A percentile compares a stretch with the other conserved stretches of the same genome.
Conservation (phyloP, 768 basidiomycete species). For the Termitomyces sp. region DNA sequence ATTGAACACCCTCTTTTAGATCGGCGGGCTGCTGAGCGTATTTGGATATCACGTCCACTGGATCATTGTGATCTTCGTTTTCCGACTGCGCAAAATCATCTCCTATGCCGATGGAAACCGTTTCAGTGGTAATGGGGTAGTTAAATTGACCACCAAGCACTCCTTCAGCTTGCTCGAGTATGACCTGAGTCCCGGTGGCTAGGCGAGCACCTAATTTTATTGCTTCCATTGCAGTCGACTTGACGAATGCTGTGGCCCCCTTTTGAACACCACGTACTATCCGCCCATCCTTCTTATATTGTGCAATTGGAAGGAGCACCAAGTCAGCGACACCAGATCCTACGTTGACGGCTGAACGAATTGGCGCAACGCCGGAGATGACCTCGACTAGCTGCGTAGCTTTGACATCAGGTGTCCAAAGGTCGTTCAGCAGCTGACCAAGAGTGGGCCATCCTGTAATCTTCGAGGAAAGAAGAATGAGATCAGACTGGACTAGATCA, state of each 20-base stretch:
- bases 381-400: conserved; percentile 97
- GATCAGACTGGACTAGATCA: background rate
- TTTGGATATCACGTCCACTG: conserved; percentile 68
- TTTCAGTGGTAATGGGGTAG: conserved; percentile 60
- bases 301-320: conserved; percentile 91
- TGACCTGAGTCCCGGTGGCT: conserved; percentile 96
- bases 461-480: conserved; percentile 35
- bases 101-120: conserved; percentile 43
- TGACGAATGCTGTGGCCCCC: conserved; percentile 89
- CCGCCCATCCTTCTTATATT: conserved; percentile 95
- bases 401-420: conserved; percentile 99
- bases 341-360: conserved; percentile 95
- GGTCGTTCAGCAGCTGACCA: conserved; percentile 89
- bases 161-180: conserved; percentile 90
- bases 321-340: conserved; percentile 96
- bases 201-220: conserved; percentile 91
- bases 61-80: conserved; percentile 32
- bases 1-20: conserved; percentile 82
- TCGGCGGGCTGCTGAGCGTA: conserved; percentile 90
- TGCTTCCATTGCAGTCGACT: conserved; percentile 92
- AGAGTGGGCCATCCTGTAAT: conserved; percentile 89
- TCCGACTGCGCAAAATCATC: conserved; percentile 24
- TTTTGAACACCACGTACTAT: conserved; percentile 91
- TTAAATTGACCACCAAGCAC: conserved; percentile 81
- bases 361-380: conserved; percentile 93